A percentile compares a stretch with the other conserved stretches of the same genome.
These are phyloP conservation scores for Talaromyces funiculosus DNA, from an alignment of 2,329 filamentous ascomycete species.

Conservation along the genomic window DNA sequence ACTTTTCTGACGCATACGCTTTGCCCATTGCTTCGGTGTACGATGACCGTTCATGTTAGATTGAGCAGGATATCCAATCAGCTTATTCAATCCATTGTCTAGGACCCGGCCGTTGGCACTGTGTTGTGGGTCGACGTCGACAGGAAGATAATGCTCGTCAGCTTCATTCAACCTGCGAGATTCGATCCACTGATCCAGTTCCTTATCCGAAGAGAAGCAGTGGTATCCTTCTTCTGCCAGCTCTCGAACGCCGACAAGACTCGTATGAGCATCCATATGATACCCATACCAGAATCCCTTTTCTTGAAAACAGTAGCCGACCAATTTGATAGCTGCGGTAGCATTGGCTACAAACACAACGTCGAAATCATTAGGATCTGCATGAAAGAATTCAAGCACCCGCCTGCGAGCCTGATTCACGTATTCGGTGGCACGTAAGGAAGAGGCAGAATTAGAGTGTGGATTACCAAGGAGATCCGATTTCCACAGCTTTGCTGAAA, in stretches of 20 bases:
- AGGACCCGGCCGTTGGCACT: conserved; percentile 6
- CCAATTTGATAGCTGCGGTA: conserved; percentile 82
- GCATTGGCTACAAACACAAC: conserved; percentile 88
- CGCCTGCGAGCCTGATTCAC: conserved; percentile 70
- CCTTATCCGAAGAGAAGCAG: conserved; percentile 61
- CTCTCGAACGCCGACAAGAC: conserved; percentile 73
- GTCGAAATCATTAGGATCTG: conserved; percentile 75
- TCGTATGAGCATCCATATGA: conserved; percentile 80
- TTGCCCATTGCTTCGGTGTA: conserved; percentile 65
- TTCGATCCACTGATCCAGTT: conserved; percentile 60
- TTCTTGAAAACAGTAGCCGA: conserved; percentile 69
- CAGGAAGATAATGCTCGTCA: conserved; percentile 5
- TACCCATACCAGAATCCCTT: conserved; percentile 69
- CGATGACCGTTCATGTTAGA: conserved; percentile 86
- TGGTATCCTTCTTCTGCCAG: conserved; percentile 54
- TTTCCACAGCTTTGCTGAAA: conserved; percentile 71
- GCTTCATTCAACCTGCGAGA: not conserved
- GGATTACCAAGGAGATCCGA: conserved; percentile 79
- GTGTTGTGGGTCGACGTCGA: conserved; percentile 24
- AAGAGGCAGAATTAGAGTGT: conserved; percentile 77
- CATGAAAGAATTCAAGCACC: conserved; percentile 70
- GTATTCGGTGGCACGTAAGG: conserved; percentile 66
- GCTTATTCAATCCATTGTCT: conserved; percentile 19
- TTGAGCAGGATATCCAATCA: conserved; percentile 83
- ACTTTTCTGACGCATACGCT: conserved; percentile 38